Evolutionary conservation across 352 stramenopile species (phyloP).

Genomic region (Phytophthora hibernalis): DNA sequence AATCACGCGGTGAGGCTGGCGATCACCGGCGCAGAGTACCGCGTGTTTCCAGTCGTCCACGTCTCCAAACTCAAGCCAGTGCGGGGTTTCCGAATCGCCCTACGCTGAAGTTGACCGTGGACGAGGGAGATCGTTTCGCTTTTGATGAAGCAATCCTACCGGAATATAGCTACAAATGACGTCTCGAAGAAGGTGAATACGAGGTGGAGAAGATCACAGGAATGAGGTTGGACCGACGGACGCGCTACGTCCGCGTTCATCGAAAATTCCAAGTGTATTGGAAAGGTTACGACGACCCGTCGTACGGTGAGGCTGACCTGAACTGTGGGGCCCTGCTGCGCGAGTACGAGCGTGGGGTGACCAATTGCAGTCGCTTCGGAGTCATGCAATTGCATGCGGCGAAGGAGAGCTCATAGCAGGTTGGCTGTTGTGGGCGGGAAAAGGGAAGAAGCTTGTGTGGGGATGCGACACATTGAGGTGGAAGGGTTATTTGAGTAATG

Average conservation of each 20-base stretch:
- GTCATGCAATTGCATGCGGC: constrained; percentile 18
- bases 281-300: constrained; percentile 15
- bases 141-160: constrained; percentile 30
- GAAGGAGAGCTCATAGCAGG: no score
- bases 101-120: background rate
- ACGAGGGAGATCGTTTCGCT: constrained; percentile 12
- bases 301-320: constrained; percentile 13
- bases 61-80: constrained; percentile 32
- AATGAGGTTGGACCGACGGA: no score
- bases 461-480: no score
- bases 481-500: no score
- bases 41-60: constrained; percentile 30
- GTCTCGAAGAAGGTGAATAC: constrained; percentile 1
- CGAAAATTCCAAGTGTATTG: constrained; percentile 23
- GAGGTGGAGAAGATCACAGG: constrained; percentile 14
- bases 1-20: constrained; percentile 18
- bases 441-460: no score
- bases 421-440: no score
- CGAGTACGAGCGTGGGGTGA: background rate
- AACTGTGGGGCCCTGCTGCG: constrained; percentile 21
- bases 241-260: no score
- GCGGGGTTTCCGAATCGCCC: constrained; percentile 5
- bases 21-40: constrained; percentile 5
- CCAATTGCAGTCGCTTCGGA: constrained; percentile 1
- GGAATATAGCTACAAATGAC: constrained; percentile 11